phyloP scores from a whole-genome alignment of 345 rosid genomes.

The Trapa incisa region DNA sequence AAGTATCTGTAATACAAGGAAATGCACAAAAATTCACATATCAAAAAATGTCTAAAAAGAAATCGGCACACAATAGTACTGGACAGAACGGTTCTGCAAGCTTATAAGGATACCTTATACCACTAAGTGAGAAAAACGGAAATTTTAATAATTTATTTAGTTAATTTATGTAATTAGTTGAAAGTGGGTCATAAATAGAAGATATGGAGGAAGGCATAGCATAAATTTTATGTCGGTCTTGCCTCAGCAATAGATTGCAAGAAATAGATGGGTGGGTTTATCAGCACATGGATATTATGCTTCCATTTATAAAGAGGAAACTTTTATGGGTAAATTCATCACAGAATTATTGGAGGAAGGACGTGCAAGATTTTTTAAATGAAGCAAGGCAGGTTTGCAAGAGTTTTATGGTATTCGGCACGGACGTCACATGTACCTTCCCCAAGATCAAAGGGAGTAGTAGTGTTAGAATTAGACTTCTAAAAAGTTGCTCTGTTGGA shows the following conservation, averaged over 20 bases:
- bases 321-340: neutral
- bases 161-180: neutral
- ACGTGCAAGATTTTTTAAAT: neutral
- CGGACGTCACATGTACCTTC: conserved; percentile 38
- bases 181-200: neutral
- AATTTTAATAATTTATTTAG: neutral
- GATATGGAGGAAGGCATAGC: neutral
- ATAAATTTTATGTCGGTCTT: neutral
- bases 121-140: neutral
- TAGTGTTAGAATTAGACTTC: conserved; percentile 63
- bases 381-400: neutral
- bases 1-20: conserved; percentile 34
- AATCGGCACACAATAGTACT: neutral
- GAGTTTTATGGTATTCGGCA: neutral
- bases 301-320: neutral
- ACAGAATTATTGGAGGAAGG: neutral
- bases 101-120: neutral
- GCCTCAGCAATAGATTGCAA: neutral
- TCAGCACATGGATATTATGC: neutral
- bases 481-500: conserved; percentile 66
- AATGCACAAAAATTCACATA: conserved; percentile 5
- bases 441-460: conserved; percentile 67
- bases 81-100: neutral
- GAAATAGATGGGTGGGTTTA: neutral
- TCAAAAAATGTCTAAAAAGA: conserved; percentile 6